A percentile compares a stretch with the other conserved stretches of the same genome.
Evolutionary conservation across 2,329 filamentous ascomycete genomes (phyloP).

Genomic region (Monosporascus sp.): DNA sequence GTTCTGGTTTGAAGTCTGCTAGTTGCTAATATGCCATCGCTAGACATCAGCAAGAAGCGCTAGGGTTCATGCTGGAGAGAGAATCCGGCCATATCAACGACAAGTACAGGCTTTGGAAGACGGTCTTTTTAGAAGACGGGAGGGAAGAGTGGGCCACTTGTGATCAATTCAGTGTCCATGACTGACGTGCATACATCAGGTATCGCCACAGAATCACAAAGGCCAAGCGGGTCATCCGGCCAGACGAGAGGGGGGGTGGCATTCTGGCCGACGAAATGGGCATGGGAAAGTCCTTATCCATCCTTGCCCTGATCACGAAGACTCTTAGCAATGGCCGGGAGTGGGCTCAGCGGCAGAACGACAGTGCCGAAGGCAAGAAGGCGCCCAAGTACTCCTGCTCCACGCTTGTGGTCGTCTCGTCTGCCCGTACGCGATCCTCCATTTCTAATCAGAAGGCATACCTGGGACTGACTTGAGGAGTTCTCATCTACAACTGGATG

Average conservation of each 20-base stretch:
- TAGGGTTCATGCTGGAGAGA: slow-evolving; percentile 33
- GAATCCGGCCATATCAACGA: slow-evolving; percentile 30
- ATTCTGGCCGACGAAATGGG: slow-evolving; percentile 60
- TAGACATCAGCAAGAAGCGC: slow-evolving; percentile 34
- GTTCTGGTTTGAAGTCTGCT: background rate
- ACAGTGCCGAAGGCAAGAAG: slow-evolving; percentile 8
- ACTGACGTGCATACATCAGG: slow-evolving; percentile 11
- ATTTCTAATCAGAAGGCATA: background rate
- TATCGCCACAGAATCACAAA: slow-evolving; percentile 37
- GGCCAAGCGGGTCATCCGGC: slow-evolving; percentile 19
- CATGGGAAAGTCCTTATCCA: slow-evolving; percentile 52
- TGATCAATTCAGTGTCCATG: slow-evolving; percentile 19
- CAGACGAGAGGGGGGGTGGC: slow-evolving; percentile 33
- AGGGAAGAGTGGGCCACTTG: slow-evolving; percentile 2
- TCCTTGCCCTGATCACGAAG: slow-evolving; percentile 42
- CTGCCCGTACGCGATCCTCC: slow-evolving; percentile 28
- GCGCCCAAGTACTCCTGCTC: slow-evolving; percentile 25
- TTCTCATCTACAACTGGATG: slow-evolving; percentile 36
- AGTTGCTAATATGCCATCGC: background rate
- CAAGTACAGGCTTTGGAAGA: slow-evolving; percentile 28
- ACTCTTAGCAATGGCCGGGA: slow-evolving; percentile 31
- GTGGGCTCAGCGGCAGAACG: slow-evolving; percentile 26
- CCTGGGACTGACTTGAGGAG: slow-evolving; percentile 16
- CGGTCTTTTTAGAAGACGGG: no score
- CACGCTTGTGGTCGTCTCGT: slow-evolving; percentile 41